Evolutionary conservation across 345 rosid genomes (phyloP), one percentile per base, ranked within the genome.

Genomic region (Isatis tinctoria): DNA sequence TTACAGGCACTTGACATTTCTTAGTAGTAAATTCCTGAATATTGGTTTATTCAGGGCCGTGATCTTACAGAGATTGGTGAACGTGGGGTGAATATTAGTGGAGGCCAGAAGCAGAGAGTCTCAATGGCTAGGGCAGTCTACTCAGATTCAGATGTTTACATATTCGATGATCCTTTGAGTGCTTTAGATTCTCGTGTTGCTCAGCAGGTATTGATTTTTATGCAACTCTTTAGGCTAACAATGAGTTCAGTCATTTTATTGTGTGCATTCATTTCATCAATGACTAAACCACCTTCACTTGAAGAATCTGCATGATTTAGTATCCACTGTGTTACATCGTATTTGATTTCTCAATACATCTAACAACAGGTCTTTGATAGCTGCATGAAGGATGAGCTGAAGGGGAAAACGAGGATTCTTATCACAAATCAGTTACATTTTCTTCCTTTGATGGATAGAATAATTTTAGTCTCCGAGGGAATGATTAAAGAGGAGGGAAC

Each of bases 41-140:
- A n/a, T 47, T 24, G 6, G 10, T 57, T 33, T 75, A 65, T 69
- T 63, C 80, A 95, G 99, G 96, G 90, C 32, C 88, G 84, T 73
- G 99, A 95, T 86, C 82, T 87, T 65, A 85, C 97, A 0, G 99
- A 95, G 86, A 95, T 95, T 76, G 99, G 97, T 71, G 99, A 95
- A 81, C 90, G 99, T 81, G 99, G 99, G 67, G 99, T 95, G 58
- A 95, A 95, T 81, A 88, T 95, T 22, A 95, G 99, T 69, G 99
- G 99, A 65, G 99, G 99, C 72, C 99, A 95, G 63, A 95, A 95
- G 83, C 99, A 92, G 81, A 92, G 99, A 83, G 90, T 95, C 70
- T 92, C 99, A 47, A 87, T 95, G 96, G 99, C 99, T 43, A 86
- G 99, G 73, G 99, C 99, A 66, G 85, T 95, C 65, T 95, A 95